Base-by-base conservation (phyloP, 345 rosid genomes). In the Pseudoturritis turrita region DNA sequence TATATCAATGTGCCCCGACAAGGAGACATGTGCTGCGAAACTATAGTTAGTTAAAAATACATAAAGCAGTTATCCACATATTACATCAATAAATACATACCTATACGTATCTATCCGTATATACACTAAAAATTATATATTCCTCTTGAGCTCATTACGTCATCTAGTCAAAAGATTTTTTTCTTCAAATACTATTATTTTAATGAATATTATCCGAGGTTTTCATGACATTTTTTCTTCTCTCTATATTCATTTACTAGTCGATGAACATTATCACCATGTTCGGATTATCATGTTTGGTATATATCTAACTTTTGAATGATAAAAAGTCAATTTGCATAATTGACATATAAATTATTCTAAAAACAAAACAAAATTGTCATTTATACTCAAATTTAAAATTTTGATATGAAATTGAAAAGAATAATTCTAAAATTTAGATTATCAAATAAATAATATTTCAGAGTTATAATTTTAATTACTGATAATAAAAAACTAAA, bases 1-100 rank as follows among this genome's bases (percentile, higher is more conserved):
- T 39, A 64, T 64, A 39, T 56, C 72, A 50, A 49, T 76, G 80
- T 70, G 76, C 72, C 80, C 80, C 76, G 80, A 76, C 76, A 76
- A 70, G 80, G 76, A 76, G 68, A 76, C 80, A 76, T 70, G 72
- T 47, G 60, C 71, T 76, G 71, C 18, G 11, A 55, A 70, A 76
- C 75, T 63, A 70, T 70, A 56, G 71, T 70, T 47, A 62, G 51
- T 47, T 55, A 55, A 44, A 44, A 44, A 44, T 35, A 62, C 62
- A 62, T 66, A 55, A 31, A 74, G 41, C 36, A 58, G 21, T 4
- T 60, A 75, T 45, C 51, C 23, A 75, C 57, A 53, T 37, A 61
- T 33, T 18, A 53, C 58, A 68, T 35, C 35, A 61, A 33, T 54
- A 43, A 61, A 52, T 44, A 75, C 63, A 60, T 41, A 49, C 25